Percentiles rank a stretch among this genome's conserved stretches.
These are phyloP conservation scores for Podospora australis DNA, from an alignment of 495 filamentous ascomycete genomes.

Conservation along the genomic window DNA sequence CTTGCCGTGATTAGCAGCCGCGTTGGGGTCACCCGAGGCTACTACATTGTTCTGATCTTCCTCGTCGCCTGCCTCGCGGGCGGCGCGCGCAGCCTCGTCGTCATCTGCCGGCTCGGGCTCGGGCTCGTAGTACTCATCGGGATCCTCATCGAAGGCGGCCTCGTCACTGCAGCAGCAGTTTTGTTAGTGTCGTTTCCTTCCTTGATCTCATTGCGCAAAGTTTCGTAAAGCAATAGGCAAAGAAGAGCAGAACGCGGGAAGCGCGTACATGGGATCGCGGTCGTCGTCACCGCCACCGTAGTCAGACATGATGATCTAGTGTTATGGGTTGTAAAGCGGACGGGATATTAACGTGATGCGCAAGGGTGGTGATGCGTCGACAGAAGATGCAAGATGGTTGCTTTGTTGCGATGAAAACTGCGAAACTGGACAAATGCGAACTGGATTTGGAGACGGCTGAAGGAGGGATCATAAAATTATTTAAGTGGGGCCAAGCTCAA, in stretches of 20 bases:
- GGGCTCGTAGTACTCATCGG: constrained; percentile 59
- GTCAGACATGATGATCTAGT: constrained; percentile 64
- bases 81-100: constrained; percentile 47
- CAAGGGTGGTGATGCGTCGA: neutral
- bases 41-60: constrained; percentile 54
- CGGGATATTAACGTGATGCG: neutral
- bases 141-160: constrained; percentile 46
- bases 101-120: constrained; percentile 53
- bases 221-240: neutral
- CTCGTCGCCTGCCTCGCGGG: constrained; percentile 16
- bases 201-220: neutral
- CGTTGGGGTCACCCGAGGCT: constrained; percentile 61
- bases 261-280: constrained; percentile 29
- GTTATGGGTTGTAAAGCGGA: neutral
- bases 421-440: constrained; percentile 3
- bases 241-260: constrained; percentile 4
- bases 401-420: constrained; percentile 4
- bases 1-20: constrained; percentile 50
- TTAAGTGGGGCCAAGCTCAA: constrained; percentile 18
- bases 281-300: constrained; percentile 65
- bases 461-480: constrained; percentile 22
- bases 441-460: constrained; percentile 9
- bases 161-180: constrained; percentile 36
- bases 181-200: constrained; percentile 8
- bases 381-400: constrained; percentile 1